Evolutionary conservation across 2,329 filamentous ascomycete species (phyloP).

Genomic region (Alternaria sp.): DNA sequence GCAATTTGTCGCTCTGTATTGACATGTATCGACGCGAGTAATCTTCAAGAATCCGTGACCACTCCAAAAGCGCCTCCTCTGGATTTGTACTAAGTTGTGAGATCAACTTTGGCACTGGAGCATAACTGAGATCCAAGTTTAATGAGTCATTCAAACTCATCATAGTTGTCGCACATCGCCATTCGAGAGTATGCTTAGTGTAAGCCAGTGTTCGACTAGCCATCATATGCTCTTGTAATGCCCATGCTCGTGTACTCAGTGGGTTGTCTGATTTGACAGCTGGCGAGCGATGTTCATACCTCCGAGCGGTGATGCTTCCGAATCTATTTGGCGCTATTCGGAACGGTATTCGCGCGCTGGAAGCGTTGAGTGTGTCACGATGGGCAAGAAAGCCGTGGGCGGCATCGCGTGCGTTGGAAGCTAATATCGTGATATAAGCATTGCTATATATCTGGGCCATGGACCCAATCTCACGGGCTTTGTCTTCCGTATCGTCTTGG

Average conservation of each 20-base stretch:
- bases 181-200: background rate
- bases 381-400: background rate
- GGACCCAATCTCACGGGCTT: background rate
- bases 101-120: background rate
- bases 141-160: background rate
- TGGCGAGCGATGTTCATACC: rapidly evolving
- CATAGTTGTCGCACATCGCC: background rate
- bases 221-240: background rate
- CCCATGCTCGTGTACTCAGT: background rate
- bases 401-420: background rate
- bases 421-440: background rate
- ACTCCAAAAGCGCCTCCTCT: background rate
- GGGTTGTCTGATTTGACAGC: background rate
- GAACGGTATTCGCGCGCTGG: background rate
- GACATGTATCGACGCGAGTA: background rate
- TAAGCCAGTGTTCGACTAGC: background rate
- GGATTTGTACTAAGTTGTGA: background rate
- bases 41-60: rapidly evolving
- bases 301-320: background rate
- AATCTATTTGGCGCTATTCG: background rate
- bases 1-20: background rate
- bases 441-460: background rate
- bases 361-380: rapidly evolving
- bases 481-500: background rate
- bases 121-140: rapidly evolving